These are phyloP conservation scores for Cordyceps javanica DNA, from an alignment of 2,329 filamentous ascomycete species.

Conservation along the genomic window DNA sequence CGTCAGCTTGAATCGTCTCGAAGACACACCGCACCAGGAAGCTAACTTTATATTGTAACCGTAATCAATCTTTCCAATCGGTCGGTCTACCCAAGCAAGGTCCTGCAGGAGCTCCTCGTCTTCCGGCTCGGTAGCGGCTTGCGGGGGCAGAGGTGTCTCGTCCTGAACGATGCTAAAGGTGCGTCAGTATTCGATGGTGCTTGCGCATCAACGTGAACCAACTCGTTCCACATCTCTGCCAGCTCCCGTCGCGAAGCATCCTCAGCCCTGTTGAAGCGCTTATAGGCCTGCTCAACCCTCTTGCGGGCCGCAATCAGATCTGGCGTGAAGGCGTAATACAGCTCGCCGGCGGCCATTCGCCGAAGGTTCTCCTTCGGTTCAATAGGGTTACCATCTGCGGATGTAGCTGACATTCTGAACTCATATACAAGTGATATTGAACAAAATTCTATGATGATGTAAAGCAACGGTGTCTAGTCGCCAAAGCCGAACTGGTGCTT, in stretches of 20 bases:
- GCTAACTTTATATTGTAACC: conserved; percentile 66
- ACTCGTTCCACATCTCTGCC: conserved; percentile 66
- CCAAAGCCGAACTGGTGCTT: neutral
- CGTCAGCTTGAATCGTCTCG: too few species aligned
- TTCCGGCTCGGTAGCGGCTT: conserved; percentile 46
- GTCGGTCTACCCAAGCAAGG: conserved; percentile 61
- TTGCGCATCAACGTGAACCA: conserved; percentile 27
- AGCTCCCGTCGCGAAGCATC: conserved; percentile 52
- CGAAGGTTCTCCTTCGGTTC: conserved; percentile 36
- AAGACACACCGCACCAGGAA: too few species aligned
- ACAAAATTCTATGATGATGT: neutral
- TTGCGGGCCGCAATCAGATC: conserved; percentile 56
- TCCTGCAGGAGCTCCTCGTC: conserved; percentile 58
- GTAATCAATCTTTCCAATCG: conserved; percentile 62
- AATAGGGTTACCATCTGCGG: conserved; percentile 8
- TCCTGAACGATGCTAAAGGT: conserved; percentile 54
- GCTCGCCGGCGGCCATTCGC: conserved; percentile 58
- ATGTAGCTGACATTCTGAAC: conserved; percentile 2
- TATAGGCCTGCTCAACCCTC: conserved; percentile 53
- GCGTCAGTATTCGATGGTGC: conserved; percentile 2
- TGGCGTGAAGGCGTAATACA: conserved; percentile 67
- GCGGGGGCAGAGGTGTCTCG: conserved; percentile 54
- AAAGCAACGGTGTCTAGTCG: neutral
- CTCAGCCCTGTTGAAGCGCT: conserved; percentile 56
- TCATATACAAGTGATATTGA: too few species aligned